Evolutionary conservation across 1,284 basidiomycete genomes (phyloP), one percentile per base, ranked within the genome.

Genomic region (Leccinum ponderosum): DNA sequence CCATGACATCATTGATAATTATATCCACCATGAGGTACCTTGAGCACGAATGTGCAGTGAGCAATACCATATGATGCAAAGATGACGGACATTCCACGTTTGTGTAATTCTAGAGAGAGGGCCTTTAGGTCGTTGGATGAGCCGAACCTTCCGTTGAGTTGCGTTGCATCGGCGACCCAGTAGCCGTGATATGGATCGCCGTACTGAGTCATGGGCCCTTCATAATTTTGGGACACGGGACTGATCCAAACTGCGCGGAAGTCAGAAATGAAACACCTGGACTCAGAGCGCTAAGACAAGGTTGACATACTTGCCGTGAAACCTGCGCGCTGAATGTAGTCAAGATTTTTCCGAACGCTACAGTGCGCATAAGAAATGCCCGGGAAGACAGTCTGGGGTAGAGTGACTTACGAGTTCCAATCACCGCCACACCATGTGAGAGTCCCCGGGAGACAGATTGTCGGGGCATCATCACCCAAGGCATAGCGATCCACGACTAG

Each of bases 401-500:
- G 29, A 42, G 4, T 11, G 44, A 52, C 65, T 39, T 31, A 71
- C 68, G 69, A 65, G 55, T 58, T 64, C 88, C 87, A 93, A 15
- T 86, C 87, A 4, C 90, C 90, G 35, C 89, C 88, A 65, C 90
- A 92, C 79, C 87, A 90, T 4, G 80, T 81, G 62, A 81, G 80
- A 66, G 85, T 74, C 67, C 88, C 90, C 2, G 69, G 56, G 44
- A 80, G 78, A 52, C 78, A 81, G 11, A 76, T 71, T 22, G 82
- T 79, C 2, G 78, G 75, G 57, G 80, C 77, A 31, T 69, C 58
- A 1, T 69, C 67, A 17, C 37, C 25, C 3, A 80, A 79, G 2
- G 89, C 87, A 69, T 89, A 93, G 31, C 91, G 84, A 75, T 93
- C 90, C 3, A 88, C 87, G 53, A 93, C 78, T 60, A 92, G 69